Percentiles rank a stretch among this genome's conserved stretches.
Evolutionary conservation across 2,329 filamentous ascomycete genomes (phyloP).

Genomic region (Periconia macrospinosa): DNA sequence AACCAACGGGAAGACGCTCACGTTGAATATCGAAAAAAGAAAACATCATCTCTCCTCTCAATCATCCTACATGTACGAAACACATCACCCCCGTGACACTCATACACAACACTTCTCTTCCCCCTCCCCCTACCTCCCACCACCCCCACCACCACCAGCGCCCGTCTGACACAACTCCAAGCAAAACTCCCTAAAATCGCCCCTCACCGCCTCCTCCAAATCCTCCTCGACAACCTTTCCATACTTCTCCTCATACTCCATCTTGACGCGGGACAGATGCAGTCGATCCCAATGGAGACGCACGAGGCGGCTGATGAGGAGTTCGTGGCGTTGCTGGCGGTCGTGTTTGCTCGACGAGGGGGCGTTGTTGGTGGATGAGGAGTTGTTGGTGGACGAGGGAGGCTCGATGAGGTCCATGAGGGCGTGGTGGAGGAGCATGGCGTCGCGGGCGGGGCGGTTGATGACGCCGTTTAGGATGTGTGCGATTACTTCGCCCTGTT

Average conservation of each 20-base stretch:
- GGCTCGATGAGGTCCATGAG: constrained; percentile 60
- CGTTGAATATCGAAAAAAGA: too few relatives aligned
- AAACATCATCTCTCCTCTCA: not conserved
- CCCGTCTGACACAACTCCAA: constrained; percentile 57
- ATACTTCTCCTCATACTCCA: constrained; percentile 79
- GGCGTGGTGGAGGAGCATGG: constrained; percentile 87
- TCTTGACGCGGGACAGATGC: constrained; percentile 79
- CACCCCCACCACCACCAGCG: not conserved
- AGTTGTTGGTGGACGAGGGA: constrained; percentile 20
- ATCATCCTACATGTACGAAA: too few relatives aligned
- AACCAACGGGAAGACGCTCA: too few relatives aligned
- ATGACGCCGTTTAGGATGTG: constrained; percentile 97
- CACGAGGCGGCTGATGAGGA: constrained; percentile 85
- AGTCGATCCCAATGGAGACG: constrained; percentile 88
- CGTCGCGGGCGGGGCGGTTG: constrained; percentile 91
- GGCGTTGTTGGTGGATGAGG: constrained; percentile 22
- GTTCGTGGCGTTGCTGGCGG: constrained; percentile 69
- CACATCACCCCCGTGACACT: too few relatives aligned
- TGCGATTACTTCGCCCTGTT: constrained; percentile 85
- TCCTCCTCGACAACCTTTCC: constrained; percentile 73
- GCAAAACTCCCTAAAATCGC: constrained; percentile 78
- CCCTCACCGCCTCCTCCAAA: constrained; percentile 73
- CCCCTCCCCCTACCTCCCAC: not conserved
- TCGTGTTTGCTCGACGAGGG: constrained; percentile 37
- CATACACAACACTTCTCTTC: not conserved